Percentiles rank a stretch among this genome's conserved stretches.
Evolutionary conservation across 768 basidiomycete species (phyloP).

Genomic region (Suillus americanus): DNA sequence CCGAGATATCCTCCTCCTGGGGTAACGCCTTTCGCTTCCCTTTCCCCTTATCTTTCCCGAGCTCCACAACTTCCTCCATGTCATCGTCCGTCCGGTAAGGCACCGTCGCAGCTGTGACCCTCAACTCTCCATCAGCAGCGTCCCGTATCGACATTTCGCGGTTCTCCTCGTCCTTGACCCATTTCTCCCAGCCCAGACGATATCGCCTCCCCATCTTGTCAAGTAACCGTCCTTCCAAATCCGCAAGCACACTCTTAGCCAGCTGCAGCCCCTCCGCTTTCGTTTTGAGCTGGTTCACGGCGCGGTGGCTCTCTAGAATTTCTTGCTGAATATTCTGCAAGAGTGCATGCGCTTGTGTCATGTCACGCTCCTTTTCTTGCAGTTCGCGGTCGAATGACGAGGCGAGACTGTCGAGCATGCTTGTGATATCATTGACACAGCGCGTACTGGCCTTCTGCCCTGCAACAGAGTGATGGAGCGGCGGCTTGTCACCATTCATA

Average conservation of each 20-base stretch:
- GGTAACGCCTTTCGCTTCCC: constrained; percentile 54
- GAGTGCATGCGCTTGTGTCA: constrained; percentile 84
- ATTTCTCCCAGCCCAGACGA: constrained; percentile 89
- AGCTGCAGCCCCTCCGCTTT: constrained; percentile 68
- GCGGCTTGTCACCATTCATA: constrained; percentile 60
- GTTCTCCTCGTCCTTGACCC: constrained; percentile 82
- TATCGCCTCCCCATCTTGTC: constrained; percentile 81
- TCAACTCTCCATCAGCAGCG: constrained; percentile 56
- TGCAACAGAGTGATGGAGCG: constrained; percentile 81
- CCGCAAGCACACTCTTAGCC: constrained; percentile 55
- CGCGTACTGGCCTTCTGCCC: constrained; percentile 86
- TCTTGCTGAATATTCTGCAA: constrained; percentile 87
- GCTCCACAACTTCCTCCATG: constrained; percentile 35
- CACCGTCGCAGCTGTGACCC: constrained; percentile 44
- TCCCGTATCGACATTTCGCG: constrained; percentile 72
- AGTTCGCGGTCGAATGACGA: constrained; percentile 90
- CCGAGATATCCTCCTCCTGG: constrained; percentile 59
- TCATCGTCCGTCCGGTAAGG: constrained; percentile 49
- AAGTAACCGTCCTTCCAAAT: constrained; percentile 64
- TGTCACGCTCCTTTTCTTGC: constrained; percentile 87
- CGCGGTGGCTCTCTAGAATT: constrained; percentile 80
- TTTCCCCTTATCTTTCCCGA: constrained; percentile 47
- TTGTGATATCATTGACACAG: constrained; percentile 81
- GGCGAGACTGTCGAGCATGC: constrained; percentile 86
- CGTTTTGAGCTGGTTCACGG: constrained; percentile 64